phyloP scores from a whole-genome alignment of 805 yeast genomes.

The Candida ficus region DNA sequence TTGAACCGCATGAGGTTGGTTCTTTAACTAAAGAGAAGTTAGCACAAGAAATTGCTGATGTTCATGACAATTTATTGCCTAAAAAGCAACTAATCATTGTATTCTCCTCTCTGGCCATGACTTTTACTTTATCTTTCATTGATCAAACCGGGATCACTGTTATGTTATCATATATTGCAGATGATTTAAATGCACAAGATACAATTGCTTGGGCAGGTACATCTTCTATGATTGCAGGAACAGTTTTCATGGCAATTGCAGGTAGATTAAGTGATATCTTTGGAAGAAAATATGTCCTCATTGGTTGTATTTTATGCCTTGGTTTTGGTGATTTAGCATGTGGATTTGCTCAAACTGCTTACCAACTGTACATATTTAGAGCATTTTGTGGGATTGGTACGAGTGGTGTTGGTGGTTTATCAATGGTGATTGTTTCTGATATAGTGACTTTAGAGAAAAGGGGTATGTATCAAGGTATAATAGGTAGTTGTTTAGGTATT shows the following conservation, averaged over 20 bases:
- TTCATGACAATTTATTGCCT: conserved; percentile 9
- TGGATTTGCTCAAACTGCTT: conserved; percentile 44
- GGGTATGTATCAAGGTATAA: conserved; percentile 51
- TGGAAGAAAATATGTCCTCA: conserved; percentile 43
- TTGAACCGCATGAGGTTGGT: neutral
- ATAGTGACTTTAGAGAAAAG: conserved; percentile 44
- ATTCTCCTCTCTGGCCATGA: conserved; percentile 1
- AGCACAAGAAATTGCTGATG: conserved; percentile 28
- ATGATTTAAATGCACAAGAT: conserved; percentile 40
- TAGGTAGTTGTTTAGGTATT: conserved; percentile 44
- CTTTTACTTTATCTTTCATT: conserved; percentile 5
- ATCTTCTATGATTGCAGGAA: conserved; percentile 45
- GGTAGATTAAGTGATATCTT: conserved; percentile 56
- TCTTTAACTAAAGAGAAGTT: neutral
- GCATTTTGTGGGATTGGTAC: conserved; percentile 56
- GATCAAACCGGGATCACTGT: neutral
- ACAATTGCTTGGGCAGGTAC: conserved; percentile 61
- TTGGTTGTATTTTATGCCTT: conserved; percentile 36
- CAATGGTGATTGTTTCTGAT: conserved; percentile 49
- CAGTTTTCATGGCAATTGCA: conserved; percentile 47
- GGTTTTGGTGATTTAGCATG: conserved; percentile 44
- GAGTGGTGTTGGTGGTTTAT: conserved; percentile 46
- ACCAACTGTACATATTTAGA: conserved; percentile 47
- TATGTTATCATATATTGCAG: conserved; percentile 36
- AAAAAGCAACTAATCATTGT: conserved; percentile 1